Conservation (phyloP, 805 yeast species). For the Candida ortonii region DNA sequence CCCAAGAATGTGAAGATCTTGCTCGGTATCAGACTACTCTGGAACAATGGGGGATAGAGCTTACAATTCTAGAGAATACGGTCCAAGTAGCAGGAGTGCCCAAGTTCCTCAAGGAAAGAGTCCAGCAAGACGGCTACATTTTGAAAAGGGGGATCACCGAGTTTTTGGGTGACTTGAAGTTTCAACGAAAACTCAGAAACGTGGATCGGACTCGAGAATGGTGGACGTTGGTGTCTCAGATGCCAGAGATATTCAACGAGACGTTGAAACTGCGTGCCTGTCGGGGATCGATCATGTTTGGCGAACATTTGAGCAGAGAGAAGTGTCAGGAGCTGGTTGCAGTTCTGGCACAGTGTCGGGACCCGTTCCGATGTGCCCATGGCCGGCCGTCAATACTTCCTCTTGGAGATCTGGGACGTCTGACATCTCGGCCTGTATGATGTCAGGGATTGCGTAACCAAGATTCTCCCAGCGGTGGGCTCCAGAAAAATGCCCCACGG, state of each 20-base stretch:
- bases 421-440: too few species aligned
- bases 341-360: constrained; percentile 44
- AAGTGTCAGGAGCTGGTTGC: constrained; percentile 47
- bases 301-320: constrained; percentile 42
- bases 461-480: background rate
- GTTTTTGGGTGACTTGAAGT: constrained; percentile 42
- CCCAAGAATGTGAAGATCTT: constrained; percentile 35
- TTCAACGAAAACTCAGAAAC: constrained; percentile 25
- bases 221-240: constrained; percentile 37
- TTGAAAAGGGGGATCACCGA: constrained; percentile 41
- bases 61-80: constrained; percentile 1
- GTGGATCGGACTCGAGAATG: constrained; percentile 22
- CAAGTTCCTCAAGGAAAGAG: constrained; percentile 29
- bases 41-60: constrained; percentile 43
- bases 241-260: constrained; percentile 54
- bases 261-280: constrained; percentile 63
- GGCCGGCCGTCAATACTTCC: constrained; percentile 77
- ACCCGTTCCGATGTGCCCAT: constrained; percentile 83
- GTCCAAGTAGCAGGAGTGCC: constrained; percentile 44
- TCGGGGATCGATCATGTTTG: constrained; percentile 69
- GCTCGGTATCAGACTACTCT: constrained; percentile 30
- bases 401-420: constrained; percentile 23
- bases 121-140: constrained; percentile 23
- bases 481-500: too few species aligned
- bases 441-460: too few species aligned